A percentile compares a stretch with the other conserved stretches of the same genome.
Evolutionary conservation across 352 stramenopile genomes (phyloP).

Genomic region (Globisporangium paddicum): DNA sequence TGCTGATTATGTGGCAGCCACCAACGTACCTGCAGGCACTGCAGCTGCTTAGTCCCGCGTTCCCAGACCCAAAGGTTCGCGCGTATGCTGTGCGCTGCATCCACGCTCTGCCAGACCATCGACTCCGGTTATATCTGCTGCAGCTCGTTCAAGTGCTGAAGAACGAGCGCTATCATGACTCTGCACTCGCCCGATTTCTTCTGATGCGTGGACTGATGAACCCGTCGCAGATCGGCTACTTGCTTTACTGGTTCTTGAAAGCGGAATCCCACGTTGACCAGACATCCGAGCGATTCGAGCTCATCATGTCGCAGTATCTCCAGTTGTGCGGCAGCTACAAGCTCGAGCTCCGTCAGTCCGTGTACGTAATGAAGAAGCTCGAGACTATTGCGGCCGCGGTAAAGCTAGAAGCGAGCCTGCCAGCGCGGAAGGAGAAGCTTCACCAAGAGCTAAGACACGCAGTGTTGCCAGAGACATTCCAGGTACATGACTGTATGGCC

Average conservation of each 20-base stretch:
- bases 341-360: conserved; percentile 86
- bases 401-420: conserved; percentile 41
- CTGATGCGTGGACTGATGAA: conserved; percentile 73
- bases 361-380: conserved; percentile 91
- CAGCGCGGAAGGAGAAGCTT: conserved; percentile 44
- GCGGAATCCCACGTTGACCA: conserved; percentile 64
- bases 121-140: conserved; percentile 82
- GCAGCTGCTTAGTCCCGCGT: conserved; percentile 81
- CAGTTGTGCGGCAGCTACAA: conserved; percentile 87
- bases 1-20: conserved; percentile 74
- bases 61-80: conserved; percentile 90
- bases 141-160: conserved; percentile 86
- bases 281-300: conserved; percentile 56
- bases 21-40: conserved; percentile 83
- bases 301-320: conserved; percentile 79
- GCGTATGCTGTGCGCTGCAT: conserved; percentile 90
- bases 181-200: conserved; percentile 68
- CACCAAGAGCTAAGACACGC: conserved; percentile 44
- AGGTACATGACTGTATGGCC: conserved; percentile 18
- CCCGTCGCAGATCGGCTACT: conserved; percentile 73
- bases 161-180: conserved; percentile 83
- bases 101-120: conserved; percentile 79
- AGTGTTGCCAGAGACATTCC: conserved; percentile 82
- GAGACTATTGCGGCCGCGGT: conserved; percentile 67
- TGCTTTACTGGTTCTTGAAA: conserved; percentile 80